Evolutionary conservation across 2,329 filamentous ascomycete species (phyloP), one percentile per base, ranked within the genome.

Genomic region (Alternaria dauci): DNA sequence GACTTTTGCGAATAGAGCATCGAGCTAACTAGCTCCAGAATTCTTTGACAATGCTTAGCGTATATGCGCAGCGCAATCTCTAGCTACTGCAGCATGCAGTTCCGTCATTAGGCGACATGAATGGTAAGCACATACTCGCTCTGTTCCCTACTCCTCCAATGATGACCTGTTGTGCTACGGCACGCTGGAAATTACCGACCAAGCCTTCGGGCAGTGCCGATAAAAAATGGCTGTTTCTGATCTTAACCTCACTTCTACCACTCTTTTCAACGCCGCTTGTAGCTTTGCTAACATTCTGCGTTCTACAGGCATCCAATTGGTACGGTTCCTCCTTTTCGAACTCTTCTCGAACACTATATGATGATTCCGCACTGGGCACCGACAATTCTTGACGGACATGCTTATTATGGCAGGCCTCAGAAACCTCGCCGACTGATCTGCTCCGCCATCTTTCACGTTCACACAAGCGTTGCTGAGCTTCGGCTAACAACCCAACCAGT

Each of bases 341-440:
- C 41, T 47, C 34, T 48, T 36, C 39, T 46, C 59, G 36, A 61
- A 52, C 42, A 59, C 66, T 78, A 74, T 71, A 88, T 92, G 91
- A 94, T 93, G 91, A 93, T 62, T 91, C 85, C 92, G 93, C 93
- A 97, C 93, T 97, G 93, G 93, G 93, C 93, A 94, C 93, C 90
- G 93, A 96, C 81, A 83, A 82, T 81, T 84, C 81, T 88, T 93
- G 93, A 93, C 80, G 91, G 93, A 88, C 87, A 91, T 88, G 92
- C 93, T 76, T 82, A 87, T 92, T 44, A 92, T 82, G 93, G 92
- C 93, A 96, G 93, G 93, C 93, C 92, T 97, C 96, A 93, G 96
- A 97, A 97, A 96, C 94, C 93, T 96, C 89, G 93, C 92, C 93
- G 91, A 94, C 93, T 96, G 93, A 96, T 83, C 76, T 52, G 46